Evolutionary conservation across 1,284 basidiomycete genomes (phyloP).

Genomic region (Peniophora sp.): DNA sequence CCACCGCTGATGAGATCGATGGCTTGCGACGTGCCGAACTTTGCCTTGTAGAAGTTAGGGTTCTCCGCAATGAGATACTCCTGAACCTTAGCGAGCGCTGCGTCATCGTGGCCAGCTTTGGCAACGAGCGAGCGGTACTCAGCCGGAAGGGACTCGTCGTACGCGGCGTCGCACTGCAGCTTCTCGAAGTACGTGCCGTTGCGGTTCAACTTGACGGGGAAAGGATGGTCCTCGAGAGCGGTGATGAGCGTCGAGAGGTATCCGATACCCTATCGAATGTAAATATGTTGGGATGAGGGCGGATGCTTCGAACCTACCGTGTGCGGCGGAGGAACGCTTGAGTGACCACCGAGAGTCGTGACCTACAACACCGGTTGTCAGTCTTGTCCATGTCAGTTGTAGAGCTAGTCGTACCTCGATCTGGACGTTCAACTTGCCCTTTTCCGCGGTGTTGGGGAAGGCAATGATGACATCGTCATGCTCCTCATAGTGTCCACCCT

Average conservation of each 20-base stretch:
- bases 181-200: constrained; percentile 17
- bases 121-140: constrained; percentile 19
- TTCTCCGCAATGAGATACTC: constrained; percentile 5
- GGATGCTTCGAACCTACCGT: neutral
- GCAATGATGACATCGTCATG: constrained; percentile 1
- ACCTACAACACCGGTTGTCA: neutral
- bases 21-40: constrained; percentile 44
- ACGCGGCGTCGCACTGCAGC: constrained; percentile 20
- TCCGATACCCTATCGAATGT: constrained; percentile 25
- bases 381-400: too few species aligned
- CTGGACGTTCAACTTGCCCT: constrained; percentile 2
- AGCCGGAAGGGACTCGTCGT: constrained; percentile 24
- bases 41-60: constrained; percentile 1
- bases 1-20: constrained; percentile 39
- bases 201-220: constrained; percentile 15
- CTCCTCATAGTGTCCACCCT: constrained; percentile 34
- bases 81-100: constrained; percentile 1
- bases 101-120: constrained; percentile 19
- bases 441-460: constrained; percentile 2
- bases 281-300: neutral
- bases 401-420: neutral
- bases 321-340: neutral
- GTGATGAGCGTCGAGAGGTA: constrained; percentile 27
- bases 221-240: constrained; percentile 28
- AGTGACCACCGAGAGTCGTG: neutral